Percentiles rank a stretch among this genome's conserved stretches.
phyloP scores from a whole-genome alignment of 768 basidiomycete species.

The Russula sp. region DNA sequence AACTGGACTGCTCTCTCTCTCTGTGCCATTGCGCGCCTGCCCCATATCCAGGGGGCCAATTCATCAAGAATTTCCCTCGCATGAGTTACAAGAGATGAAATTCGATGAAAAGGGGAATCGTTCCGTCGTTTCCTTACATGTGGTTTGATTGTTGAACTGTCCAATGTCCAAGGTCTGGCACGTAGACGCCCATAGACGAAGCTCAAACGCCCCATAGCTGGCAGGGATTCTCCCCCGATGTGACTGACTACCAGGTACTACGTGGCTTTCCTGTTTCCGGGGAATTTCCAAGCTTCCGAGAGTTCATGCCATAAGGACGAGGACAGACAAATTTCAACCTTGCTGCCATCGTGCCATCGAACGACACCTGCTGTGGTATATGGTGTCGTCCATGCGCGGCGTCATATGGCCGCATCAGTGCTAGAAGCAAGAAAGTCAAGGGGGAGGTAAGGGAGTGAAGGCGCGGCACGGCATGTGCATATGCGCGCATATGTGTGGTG shows the following conservation, averaged over 20 bases:
- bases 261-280: not conserved
- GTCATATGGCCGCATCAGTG: not conserved
- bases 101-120: too few relatives aligned
- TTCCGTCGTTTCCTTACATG: too few relatives aligned
- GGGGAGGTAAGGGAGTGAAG: not conserved
- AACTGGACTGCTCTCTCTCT: too few relatives aligned
- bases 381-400: not conserved
- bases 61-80: too few relatives aligned
- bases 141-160: not conserved
- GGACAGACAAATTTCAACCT: not conserved
- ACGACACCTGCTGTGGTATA: not conserved
- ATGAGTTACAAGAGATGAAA: not conserved
- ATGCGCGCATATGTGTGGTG: too few relatives aligned
- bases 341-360: not conserved
- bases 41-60: too few relatives aligned
- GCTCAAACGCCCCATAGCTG: too few relatives aligned
- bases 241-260: too few relatives aligned
- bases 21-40: too few relatives aligned
- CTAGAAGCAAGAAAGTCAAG: not conserved
- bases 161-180: not conserved
- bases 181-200: not conserved
- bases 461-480: too few relatives aligned
- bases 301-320: not conserved
- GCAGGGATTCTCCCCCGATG: too few relatives aligned
- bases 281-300: too few relatives aligned